Conservation (phyloP, 1,284 basidiomycete genomes). For the Singerocomus inundabilis region DNA sequence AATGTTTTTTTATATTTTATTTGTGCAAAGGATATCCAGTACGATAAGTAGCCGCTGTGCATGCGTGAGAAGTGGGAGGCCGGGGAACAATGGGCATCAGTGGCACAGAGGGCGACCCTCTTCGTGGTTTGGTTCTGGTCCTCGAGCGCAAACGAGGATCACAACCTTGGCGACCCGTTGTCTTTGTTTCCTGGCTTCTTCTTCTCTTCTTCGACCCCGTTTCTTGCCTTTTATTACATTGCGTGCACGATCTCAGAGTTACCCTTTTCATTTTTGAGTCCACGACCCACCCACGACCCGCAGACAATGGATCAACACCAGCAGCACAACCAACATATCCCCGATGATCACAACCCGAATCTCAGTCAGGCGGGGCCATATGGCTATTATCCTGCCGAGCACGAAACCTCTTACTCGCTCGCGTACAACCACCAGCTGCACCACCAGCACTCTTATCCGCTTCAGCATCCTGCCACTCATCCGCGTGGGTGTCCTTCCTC, state of each 20-base stretch:
- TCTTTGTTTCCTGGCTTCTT: conserved; percentile 26
- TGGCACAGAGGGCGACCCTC: not conserved
- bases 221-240: conserved; percentile 34
- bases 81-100: conserved; percentile 9
- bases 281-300: conserved; percentile 37
- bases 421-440: conserved; percentile 41
- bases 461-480: conserved; percentile 44
- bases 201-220: conserved; percentile 26
- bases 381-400: conserved; percentile 42
- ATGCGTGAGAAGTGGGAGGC: conserved; percentile 28
- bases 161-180: conserved; percentile 24
- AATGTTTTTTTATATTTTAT: not conserved
- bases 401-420: conserved; percentile 39
- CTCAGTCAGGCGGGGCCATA: conserved; percentile 37
- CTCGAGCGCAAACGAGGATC: conserved; percentile 30
- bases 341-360: conserved; percentile 41
- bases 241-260: conserved; percentile 31
- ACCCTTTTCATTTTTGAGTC: conserved; percentile 34
- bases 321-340: conserved; percentile 40
- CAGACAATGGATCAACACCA: conserved; percentile 42
- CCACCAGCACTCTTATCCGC: conserved; percentile 41
- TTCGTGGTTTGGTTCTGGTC: conserved; percentile 24
- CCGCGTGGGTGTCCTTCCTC: conserved; percentile 54
- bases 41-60: not conserved
- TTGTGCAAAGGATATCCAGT: not conserved